Conservation (phyloP, 2,329 filamentous ascomycete genomes). For the Gyromitra esculenta region DNA sequence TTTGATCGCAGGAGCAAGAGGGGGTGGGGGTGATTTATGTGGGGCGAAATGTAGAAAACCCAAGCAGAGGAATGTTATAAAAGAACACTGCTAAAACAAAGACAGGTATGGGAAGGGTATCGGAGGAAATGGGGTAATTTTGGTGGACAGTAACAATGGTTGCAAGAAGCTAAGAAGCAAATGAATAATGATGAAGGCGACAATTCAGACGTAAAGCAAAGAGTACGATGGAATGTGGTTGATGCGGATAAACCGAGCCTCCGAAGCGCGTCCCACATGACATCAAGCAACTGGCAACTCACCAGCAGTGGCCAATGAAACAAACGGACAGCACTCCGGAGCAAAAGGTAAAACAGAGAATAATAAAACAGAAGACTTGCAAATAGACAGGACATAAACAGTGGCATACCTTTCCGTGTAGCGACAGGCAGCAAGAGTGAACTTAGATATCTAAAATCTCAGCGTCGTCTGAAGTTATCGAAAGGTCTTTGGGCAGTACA, state of each 20-base stretch:
- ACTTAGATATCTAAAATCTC: constrained; percentile 29
- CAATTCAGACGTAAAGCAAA: constrained; percentile 36
- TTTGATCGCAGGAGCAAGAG: constrained; percentile 28
- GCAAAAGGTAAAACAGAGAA: constrained; percentile 19
- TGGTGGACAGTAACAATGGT: constrained; percentile 10
- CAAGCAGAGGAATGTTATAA: constrained; percentile 22
- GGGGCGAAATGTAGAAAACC: constrained; percentile 26
- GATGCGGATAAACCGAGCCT: constrained; percentile 45
- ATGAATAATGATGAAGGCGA: constrained; percentile 30
- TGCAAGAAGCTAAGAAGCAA: constrained; percentile 22
- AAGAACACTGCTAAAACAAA: constrained; percentile 23
- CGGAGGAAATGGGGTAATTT: constrained; percentile 36
- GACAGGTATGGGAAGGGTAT: constrained; percentile 27
- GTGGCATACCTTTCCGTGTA: constrained; percentile 45
- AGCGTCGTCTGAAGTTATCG: constrained; percentile 35
- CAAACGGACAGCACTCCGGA: constrained; percentile 19
- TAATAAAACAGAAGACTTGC: constrained; percentile 8
- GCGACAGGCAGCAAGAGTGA: constrained; percentile 33
- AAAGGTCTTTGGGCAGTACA: constrained; percentile 35
- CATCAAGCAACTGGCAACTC: constrained; percentile 43
- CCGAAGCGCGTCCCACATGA: constrained; percentile 50
- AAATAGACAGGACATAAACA: constrained; percentile 29
- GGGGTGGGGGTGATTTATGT: constrained; percentile 16
- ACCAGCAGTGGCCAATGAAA: constrained; percentile 39
- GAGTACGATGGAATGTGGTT: constrained; percentile 43